A percentile compares a stretch with the other conserved stretches of the same genome.
phyloP scores from a whole-genome alignment of 23 red algal species.

The Gracilaria domingensis region DNA sequence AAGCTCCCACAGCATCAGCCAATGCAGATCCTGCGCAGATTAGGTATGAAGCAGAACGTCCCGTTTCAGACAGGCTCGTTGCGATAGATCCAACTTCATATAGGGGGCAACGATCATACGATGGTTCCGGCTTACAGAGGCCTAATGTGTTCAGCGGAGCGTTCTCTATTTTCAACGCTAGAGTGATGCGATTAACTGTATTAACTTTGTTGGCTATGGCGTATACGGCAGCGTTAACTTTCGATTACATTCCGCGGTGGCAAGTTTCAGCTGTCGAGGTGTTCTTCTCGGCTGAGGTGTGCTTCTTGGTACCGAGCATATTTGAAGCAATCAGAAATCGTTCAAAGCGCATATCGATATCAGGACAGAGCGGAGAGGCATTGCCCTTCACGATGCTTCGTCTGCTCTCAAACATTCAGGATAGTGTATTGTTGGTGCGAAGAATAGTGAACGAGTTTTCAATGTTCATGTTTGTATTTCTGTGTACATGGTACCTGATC shows the following conservation, averaged over 20 bases:
- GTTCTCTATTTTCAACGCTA: neutral
- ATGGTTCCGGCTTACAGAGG: neutral
- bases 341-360: neutral
- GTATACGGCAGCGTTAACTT: conserved; percentile 6
- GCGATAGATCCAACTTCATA: neutral
- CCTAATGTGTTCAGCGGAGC: neutral
- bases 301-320: conserved; percentile 20
- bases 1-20: neutral
- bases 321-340: conserved; percentile 1
- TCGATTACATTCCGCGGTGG: conserved; percentile 17
- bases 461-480: conserved; percentile 41
- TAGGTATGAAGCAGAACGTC: neutral
- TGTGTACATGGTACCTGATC: conserved; percentile 34
- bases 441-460: conserved; percentile 36
- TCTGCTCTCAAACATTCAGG: conserved; percentile 10
- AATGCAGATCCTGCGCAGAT: neutral
- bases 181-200: conserved; percentile 4
- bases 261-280: conserved; percentile 36
- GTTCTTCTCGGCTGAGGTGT: conserved; percentile 36
- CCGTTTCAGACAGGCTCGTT: neutral
- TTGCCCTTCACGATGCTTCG: conserved; percentile 9
- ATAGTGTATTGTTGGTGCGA: conserved; percentile 14
- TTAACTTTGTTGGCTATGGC: conserved; percentile 5
- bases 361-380: neutral
- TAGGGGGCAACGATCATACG: neutral